Base-by-base conservation (phyloP, 1,284 basidiomycete species). In the Tilletia setariae region DNA sequence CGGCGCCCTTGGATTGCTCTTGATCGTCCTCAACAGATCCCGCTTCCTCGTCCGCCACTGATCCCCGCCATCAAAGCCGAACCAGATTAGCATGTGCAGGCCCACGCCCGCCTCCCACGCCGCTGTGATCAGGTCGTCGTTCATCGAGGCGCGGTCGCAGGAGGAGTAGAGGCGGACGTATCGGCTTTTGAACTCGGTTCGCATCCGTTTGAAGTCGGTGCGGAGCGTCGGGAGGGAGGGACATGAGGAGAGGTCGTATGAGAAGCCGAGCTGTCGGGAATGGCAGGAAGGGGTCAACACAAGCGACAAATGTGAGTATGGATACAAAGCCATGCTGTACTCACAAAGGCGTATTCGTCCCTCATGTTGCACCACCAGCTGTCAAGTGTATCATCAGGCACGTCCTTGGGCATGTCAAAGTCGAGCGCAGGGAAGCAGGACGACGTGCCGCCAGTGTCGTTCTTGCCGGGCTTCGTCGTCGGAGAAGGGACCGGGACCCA, bases 21-120 rank as follows among this genome's bases (percentile, higher is more conserved):
- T 87, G 53, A 90, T 86, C 1, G 85, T 84, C n/a, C 81, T 81
- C 64, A 90, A 16, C 9, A 70, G 30, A 11, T 63, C 42, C 21
- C 63, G 86, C 23, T 88, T 85, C 21, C 88, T 84, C 16, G 83
- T 76, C 25, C 85, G 85, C 88, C 89, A 90, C 69, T 86, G 63
- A 70, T 88, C 82, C 65, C 82, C 82, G 7, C 85, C 86, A 70
- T 88, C 84, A 72, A 89, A 90, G 15, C 74, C 72, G 67, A 73
- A 79, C 90, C 89, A 91, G 68, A 91, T 87, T 19, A 91, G 83
- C 28, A 89, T 88, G 72, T 91, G 89, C 2, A 91, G 87, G 51
- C 90, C 90, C 2, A 91, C 81, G 3, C 87, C 85, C 53, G 88
- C 87, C 16, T 84, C 81, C 88, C 89, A 91, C 3, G 90, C 90